Evolutionary conservation across 2,329 filamentous ascomycete species (phyloP).

Genomic region (Trichoderma guizhouense): DNA sequence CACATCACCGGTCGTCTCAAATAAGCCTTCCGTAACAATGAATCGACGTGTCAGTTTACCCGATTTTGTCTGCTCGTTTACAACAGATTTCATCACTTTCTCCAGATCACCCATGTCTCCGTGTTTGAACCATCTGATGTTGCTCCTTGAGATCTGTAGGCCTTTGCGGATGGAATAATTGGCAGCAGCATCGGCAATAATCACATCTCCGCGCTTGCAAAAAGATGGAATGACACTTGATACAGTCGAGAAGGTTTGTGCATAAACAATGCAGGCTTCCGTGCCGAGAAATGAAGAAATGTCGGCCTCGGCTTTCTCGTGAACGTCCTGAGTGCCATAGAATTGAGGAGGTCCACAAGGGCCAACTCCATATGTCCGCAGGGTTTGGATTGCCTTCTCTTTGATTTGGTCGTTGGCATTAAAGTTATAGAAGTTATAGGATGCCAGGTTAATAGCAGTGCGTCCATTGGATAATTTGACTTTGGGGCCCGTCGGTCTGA

Average conservation of each 20-base stretch:
- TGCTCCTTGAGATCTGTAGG: slow-evolving; percentile 87
- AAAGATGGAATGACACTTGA: slow-evolving; percentile 97
- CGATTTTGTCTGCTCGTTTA: slow-evolving; percentile 77
- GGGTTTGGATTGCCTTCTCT: slow-evolving; percentile 88
- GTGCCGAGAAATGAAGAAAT: slow-evolving; percentile 90
- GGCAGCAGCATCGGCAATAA: slow-evolving; percentile 88
- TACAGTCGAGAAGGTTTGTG: slow-evolving; percentile 93
- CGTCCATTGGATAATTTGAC: slow-evolving; percentile 84
- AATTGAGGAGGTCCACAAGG: slow-evolving; percentile 96
- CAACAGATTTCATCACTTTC: slow-evolving; percentile 76
- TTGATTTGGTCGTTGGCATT: slow-evolving; percentile 88
- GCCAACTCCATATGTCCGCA: slow-evolving; percentile 93
- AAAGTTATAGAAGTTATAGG: slow-evolving; percentile 98
- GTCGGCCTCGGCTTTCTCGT: slow-evolving; percentile 93
- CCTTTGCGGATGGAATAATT: slow-evolving; percentile 95
- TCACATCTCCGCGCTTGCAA: slow-evolving; percentile 94
- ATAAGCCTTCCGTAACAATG: slow-evolving; percentile 92
- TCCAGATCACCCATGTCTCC: slow-evolving; percentile 95
- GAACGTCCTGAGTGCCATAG: slow-evolving; percentile 96
- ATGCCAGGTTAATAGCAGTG: slow-evolving; percentile 89
- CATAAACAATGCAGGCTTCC: slow-evolving; percentile 88
- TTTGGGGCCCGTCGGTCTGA: slow-evolving; percentile 82
- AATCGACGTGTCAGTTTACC: slow-evolving; percentile 90
- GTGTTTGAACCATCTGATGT: slow-evolving; percentile 90
- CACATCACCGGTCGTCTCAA: slow-evolving; percentile 84